Evolutionary conservation across 1,284 basidiomycete genomes (phyloP).

Genomic region (Athelia sp.): DNA sequence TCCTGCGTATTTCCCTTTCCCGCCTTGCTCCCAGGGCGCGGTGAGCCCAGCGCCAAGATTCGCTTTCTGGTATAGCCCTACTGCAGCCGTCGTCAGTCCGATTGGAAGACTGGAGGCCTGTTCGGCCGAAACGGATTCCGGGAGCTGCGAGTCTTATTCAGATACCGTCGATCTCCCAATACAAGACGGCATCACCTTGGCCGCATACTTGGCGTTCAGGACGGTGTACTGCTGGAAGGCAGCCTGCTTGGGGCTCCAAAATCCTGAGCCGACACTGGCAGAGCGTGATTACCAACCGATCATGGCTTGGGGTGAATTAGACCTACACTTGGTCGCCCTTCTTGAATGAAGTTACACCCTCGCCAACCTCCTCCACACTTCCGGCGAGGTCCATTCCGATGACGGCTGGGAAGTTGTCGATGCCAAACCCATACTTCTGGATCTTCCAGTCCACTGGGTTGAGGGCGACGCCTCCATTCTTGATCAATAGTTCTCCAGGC

Average conservation of each 20-base stretch:
- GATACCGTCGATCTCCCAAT: background rate
- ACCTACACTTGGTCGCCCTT: constrained; percentile 45
- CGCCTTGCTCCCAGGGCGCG: constrained; percentile 14
- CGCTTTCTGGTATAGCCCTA: constrained; percentile 19
- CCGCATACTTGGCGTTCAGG: constrained; percentile 21
- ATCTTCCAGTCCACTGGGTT: constrained; percentile 38
- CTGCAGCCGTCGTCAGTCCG: constrained; percentile 19
- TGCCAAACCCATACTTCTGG: constrained; percentile 18
- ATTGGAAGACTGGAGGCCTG: constrained; percentile 25
- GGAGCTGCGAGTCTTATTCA: constrained; percentile 17
- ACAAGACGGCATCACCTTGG: constrained; percentile 17
- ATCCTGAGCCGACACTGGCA: constrained; percentile 21
- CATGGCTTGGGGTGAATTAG: background rate
- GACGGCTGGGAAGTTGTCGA: constrained; percentile 27
- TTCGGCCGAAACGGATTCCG: constrained; percentile 23
- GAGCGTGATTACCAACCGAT: background rate
- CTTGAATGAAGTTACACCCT: constrained; percentile 32
- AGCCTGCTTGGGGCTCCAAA: constrained; percentile 10
- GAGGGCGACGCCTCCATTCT: constrained; percentile 26
- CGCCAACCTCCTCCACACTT: constrained; percentile 38
- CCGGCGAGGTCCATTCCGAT: constrained; percentile 46
- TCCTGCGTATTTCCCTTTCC: constrained; percentile 18
- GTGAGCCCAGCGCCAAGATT: constrained; percentile 12
- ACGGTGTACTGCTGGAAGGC: constrained; percentile 30
- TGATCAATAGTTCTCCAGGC: constrained; percentile 29